Base-by-base conservation (phyloP, 352 stramenopile species). In the Pythium brachiatum region DNA sequence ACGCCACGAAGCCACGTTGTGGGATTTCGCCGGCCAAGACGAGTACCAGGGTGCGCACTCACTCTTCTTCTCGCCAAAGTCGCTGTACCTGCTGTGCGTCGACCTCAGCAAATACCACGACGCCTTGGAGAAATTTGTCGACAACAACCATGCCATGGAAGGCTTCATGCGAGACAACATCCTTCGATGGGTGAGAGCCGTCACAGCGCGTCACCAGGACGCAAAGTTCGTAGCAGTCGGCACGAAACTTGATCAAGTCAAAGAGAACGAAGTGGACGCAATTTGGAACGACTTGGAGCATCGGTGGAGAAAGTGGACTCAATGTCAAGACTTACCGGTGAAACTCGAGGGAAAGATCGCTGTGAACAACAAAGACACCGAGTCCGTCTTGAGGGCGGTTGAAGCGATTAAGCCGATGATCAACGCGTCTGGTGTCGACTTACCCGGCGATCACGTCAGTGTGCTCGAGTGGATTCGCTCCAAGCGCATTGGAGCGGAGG, bases 1-100 rank as follows among this genome's bases (percentile, higher is more conserved):
- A n/a, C 46, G 12, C 31, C 29, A 57, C 36, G 21, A 63, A 27
- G 32, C 57, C 44, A 57, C 46, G 20, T 47, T 55, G 21, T 63
- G 57, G 57, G 57, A 63, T 26, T 63, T 63, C 21, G 57, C 46
- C 23, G 57, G 57, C 18, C 57, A 63, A 57, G 16, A 57, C 46
- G 57, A 47, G 57, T 63, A 63, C 34, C 57, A 63, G 21, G 32
- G 21, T 21, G 57, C 25, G 32, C 44, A 63, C 46, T 55, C 57
- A 11, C 47, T 63, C 21, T 63, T 63, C 26, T 63, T 51, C 57
- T 57, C 57, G 23, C 21, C 29, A 26, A 38, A 21, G 25, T 51
- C 57, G 25, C 25, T 63, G 32, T 63, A 63, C 39, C 23, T 63
- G 21, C 23, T 63, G 47, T 63, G 46, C n/a, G 32, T 63, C 31